Evolutionary conservation across 1,284 basidiomycete genomes (phyloP).

Genomic region (Moniliella sp.): DNA sequence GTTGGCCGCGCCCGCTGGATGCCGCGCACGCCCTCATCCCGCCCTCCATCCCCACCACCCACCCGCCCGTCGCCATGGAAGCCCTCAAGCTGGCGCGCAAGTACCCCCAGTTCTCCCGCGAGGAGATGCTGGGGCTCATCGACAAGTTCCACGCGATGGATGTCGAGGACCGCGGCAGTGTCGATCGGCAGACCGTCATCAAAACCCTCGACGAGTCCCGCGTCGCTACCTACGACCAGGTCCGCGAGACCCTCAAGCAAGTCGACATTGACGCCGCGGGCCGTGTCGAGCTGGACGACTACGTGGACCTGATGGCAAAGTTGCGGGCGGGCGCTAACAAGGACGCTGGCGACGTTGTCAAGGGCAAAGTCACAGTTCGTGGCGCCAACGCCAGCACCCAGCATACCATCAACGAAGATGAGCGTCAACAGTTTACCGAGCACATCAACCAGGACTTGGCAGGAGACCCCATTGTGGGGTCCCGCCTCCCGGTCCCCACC

Average conservation of each 20-base stretch:
- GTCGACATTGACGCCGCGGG: neutral
- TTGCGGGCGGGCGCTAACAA: neutral
- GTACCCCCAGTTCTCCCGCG: too few species aligned
- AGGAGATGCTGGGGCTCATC: too few species aligned
- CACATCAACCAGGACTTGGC: slow-evolving; percentile 80
- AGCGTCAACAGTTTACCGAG: slow-evolving; percentile 71
- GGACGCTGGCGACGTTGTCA: neutral
- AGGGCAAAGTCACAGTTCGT: slow-evolving; percentile 57
- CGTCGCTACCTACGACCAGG: neutral
- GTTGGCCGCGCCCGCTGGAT: too few species aligned
- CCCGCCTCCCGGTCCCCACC: slow-evolving; percentile 66
- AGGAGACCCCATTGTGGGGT: slow-evolving; percentile 59
- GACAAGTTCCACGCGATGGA: too few species aligned
- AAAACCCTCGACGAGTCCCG: slow-evolving; percentile 1
- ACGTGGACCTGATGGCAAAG: neutral
- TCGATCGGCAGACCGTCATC: neutral
- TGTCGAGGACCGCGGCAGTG: neutral
- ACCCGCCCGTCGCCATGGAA: slow-evolving; percentile 46
- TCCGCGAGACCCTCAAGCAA: neutral
- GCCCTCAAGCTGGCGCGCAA: slow-evolving; percentile 73
- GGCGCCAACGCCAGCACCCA: slow-evolving; percentile 78
- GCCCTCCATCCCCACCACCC: too few species aligned
- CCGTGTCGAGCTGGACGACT: neutral
- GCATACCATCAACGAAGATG: slow-evolving; percentile 89
- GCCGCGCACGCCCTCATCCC: too few species aligned